Percentiles rank a stretch among this genome's conserved stretches.
These are phyloP conservation scores for Dunaliella salina DNA, from an alignment of 163 green algal species.

Conservation along the genomic window DNA sequence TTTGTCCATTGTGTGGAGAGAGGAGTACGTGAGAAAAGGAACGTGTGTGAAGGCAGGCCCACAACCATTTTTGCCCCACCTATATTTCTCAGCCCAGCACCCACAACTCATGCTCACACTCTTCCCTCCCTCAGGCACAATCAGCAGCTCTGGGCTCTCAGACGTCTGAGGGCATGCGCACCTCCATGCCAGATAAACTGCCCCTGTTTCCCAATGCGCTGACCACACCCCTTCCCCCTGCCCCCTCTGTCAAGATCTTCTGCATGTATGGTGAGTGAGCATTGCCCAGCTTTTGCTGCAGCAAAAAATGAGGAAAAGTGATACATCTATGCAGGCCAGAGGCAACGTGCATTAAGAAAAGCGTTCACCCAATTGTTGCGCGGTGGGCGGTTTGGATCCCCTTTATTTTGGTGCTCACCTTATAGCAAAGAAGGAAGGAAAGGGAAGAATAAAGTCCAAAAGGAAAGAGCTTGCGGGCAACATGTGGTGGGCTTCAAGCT, in stretches of 20 bases:
- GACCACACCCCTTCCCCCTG: constrained; percentile 60
- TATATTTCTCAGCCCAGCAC: neutral
- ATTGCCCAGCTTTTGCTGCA: neutral
- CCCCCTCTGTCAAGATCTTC: constrained; percentile 62
- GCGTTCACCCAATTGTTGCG: neutral
- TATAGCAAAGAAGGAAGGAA: neutral
- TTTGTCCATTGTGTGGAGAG: neutral
- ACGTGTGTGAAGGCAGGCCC: neutral
- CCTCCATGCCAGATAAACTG: neutral
- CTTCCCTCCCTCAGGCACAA: neutral
- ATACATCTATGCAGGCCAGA: too few relatives aligned
- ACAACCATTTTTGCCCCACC: neutral
- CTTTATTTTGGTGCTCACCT: neutral
- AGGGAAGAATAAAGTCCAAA: too few relatives aligned
- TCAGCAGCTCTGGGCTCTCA: neutral
- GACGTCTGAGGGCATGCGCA: neutral
- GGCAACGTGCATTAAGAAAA: neutral
- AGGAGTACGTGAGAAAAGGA: neutral
- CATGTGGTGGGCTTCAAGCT: neutral
- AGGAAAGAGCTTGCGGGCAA: too few relatives aligned
- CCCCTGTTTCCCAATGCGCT: constrained; percentile 40
- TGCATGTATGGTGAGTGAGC: constrained; percentile 71
- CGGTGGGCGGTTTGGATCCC: neutral
- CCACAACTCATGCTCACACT: neutral
- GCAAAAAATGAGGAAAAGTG: too few relatives aligned